phyloP scores from a whole-genome alignment of 768 basidiomycete genomes.

The Chalciporus pseudorubinellus region DNA sequence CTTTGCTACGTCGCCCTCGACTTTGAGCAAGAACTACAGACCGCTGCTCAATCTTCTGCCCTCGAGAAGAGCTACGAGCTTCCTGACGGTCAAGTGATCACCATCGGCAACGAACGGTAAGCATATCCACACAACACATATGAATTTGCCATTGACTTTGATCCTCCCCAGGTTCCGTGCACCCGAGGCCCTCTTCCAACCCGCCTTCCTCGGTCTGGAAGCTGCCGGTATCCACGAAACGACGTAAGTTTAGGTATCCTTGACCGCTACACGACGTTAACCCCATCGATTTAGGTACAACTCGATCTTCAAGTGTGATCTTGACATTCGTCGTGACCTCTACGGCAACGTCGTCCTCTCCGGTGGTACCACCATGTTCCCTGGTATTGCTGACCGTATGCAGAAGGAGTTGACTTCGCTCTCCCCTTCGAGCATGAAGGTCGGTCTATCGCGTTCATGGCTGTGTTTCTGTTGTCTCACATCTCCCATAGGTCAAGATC shows the following conservation, averaged over 20 bases:
- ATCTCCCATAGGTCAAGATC: conserved; percentile 66
- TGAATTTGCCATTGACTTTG: neutral
- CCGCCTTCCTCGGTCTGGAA: conserved; percentile 64
- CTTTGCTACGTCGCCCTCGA: conserved; percentile 93
- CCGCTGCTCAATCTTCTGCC: conserved; percentile 83
- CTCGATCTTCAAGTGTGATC: conserved; percentile 66
- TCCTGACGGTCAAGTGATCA: conserved; percentile 92
- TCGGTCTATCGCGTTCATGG: conserved; percentile 18
- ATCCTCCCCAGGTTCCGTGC: conserved; percentile 46
- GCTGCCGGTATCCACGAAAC: conserved; percentile 81
- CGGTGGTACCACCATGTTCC: conserved; percentile 95
- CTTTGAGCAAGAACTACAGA: conserved; percentile 91
- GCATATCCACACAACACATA: conserved; percentile 5
- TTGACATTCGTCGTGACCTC: conserved; percentile 50
- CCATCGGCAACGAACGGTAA: conserved; percentile 66
- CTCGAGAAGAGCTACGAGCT: conserved; percentile 94
- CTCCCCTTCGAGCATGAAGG: conserved; percentile 83
- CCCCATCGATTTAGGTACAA: conserved; percentile 40
- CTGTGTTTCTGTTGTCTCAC: conserved; percentile 1
- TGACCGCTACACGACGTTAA: neutral
- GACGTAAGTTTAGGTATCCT: conserved; percentile 41
- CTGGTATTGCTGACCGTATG: conserved; percentile 94
- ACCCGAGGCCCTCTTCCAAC: conserved; percentile 59
- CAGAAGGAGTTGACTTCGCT: conserved; percentile 88
- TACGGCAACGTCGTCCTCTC: conserved; percentile 46